A percentile compares a stretch with the other conserved stretches of the same genome.
These are phyloP conservation scores for Apiospora malaysiana DNA, from an alignment of 2,329 filamentous ascomycete species.

Conservation along the genomic window DNA sequence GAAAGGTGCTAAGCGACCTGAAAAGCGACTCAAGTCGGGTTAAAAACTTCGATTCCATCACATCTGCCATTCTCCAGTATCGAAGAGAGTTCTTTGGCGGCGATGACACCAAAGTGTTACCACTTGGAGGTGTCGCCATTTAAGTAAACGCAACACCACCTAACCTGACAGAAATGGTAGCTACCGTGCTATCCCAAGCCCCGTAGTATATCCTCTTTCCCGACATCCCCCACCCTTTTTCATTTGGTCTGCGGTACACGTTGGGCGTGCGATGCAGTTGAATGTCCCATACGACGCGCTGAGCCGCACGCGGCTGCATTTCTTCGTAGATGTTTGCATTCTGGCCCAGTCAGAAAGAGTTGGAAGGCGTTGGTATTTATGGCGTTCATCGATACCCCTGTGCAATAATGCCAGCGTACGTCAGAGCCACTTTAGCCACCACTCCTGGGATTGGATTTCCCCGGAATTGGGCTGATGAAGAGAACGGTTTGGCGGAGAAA, in stretches of 20 bases:
- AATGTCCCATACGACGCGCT: constrained; percentile 3
- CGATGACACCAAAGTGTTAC: constrained; percentile 68
- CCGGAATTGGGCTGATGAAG: not conserved
- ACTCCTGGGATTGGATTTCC: not conserved
- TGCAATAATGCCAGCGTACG: constrained; percentile 2
- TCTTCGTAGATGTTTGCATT: constrained; percentile 20
- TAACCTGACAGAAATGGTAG: constrained; percentile 20
- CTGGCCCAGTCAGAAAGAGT: constrained; percentile 23
- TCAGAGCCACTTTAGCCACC: not conserved
- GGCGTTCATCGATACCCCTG: constrained; percentile 24
- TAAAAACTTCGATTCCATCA: constrained; percentile 71
- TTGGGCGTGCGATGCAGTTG: not conserved
- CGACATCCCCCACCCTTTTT: not conserved
- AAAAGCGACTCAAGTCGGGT: constrained; percentile 57
- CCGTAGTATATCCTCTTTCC: constrained; percentile 23
- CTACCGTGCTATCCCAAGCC: constrained; percentile 20
- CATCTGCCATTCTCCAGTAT: constrained; percentile 70
- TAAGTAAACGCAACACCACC: constrained; percentile 14
- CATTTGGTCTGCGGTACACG: constrained; percentile 16
- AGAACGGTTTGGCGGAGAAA: not conserved
- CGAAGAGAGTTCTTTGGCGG: constrained; percentile 67
- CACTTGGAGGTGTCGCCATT: constrained; percentile 54
- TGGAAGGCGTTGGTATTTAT: constrained; percentile 22
- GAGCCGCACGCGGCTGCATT: constrained; percentile 2
- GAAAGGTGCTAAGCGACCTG: constrained; percentile 64